These are phyloP conservation scores for Pachysandra terminalis DNA, from an alignment of 164 flowering plant genomes.

Conservation along the genomic window DNA sequence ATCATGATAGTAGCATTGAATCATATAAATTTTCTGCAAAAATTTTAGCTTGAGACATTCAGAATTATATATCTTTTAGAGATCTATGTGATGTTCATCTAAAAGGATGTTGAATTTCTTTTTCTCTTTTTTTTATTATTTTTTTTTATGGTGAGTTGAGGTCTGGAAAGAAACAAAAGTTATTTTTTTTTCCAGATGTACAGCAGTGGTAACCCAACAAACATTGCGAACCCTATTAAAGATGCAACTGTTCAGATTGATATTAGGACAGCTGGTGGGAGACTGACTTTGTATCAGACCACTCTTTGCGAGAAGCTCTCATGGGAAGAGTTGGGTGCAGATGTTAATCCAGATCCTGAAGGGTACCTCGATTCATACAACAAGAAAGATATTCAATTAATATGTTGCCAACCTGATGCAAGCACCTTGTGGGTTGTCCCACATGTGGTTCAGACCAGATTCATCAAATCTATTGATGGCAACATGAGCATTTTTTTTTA, in stretches of 20 bases:
- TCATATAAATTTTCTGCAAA: too few relatives aligned
- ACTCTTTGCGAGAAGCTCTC: conserved; percentile 71
- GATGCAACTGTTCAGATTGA: conserved; percentile 84
- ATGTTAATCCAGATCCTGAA: conserved; percentile 51
- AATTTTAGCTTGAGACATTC: background rate
- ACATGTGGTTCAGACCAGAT: conserved; percentile 57
- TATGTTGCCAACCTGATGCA: conserved; percentile 96
- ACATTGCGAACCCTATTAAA: conserved; percentile 88
- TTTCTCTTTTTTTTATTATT: too few relatives aligned
- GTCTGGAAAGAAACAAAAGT: background rate
- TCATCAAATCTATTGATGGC: conserved; percentile 52
- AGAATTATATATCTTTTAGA: background rate
- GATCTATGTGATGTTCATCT: background rate
- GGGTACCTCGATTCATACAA: conserved; percentile 58
- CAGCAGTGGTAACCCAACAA: conserved; percentile 99
- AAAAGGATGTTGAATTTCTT: background rate
- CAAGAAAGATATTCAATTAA: conserved; percentile 74
- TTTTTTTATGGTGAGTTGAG: background rate
- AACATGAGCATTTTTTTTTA: conserved; percentile 56
- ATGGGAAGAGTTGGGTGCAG: conserved; percentile 41
- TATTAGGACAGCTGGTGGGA: conserved; percentile 71
- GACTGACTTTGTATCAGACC: conserved; percentile 74
- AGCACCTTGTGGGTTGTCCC: conserved; percentile 85
- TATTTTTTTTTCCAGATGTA: conserved; percentile 69
- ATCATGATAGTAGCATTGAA: background rate